Evolutionary conservation across 1,284 basidiomycete species (phyloP), one percentile per base, ranked within the genome.

Genomic region (Takashimella tepidaria): DNA sequence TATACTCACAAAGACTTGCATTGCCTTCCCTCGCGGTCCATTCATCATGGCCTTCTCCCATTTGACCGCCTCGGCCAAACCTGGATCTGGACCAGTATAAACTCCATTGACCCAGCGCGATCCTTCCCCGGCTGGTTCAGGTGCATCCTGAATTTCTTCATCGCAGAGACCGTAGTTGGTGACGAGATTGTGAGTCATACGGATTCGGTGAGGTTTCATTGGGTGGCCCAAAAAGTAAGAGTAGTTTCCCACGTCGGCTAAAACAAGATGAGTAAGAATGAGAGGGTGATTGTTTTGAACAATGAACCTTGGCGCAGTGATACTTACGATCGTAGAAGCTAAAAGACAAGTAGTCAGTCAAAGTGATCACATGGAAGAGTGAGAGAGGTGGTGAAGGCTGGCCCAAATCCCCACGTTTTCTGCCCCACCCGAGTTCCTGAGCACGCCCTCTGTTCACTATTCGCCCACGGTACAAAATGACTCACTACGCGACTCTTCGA

Each of bases 121-220:
- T 1, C 67, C 69, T 24, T 70, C 67, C 10, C 56, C 59, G 6
- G 41, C 57, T 21, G 51, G 49, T 12, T 67, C 61, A 0, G 60
- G 60, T 1, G 59, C 62, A 42, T 64, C 66, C 24, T 64, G 59
- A 42, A 47, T 45, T 20, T 58, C 53, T 47, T 72, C 70, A 44
- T 73, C 70, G 49, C 68, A 69, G 6, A 98, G 87, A 12, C 86
- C 88, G 64, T 98, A 98, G 49, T 89, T 89, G 25, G 85, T 82
- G 47, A 98, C 84, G 52, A 98, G 80, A 65, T 95, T 90, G 73
- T 98, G 92, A 0, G 93, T 89, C 76, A 97, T 87, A 44, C 86
- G 82, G 78, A 96, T 92, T 45, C 92, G 81, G 70, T 93, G 91
- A 0, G 93, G 93, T 75, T 96, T 96, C 91, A 97, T 96, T 37